Percentiles rank a stretch among this genome's conserved stretches.
Conservation (phyloP, 371 early-diverging fungal species). For the Sanchytrium tribonematis region DNA sequence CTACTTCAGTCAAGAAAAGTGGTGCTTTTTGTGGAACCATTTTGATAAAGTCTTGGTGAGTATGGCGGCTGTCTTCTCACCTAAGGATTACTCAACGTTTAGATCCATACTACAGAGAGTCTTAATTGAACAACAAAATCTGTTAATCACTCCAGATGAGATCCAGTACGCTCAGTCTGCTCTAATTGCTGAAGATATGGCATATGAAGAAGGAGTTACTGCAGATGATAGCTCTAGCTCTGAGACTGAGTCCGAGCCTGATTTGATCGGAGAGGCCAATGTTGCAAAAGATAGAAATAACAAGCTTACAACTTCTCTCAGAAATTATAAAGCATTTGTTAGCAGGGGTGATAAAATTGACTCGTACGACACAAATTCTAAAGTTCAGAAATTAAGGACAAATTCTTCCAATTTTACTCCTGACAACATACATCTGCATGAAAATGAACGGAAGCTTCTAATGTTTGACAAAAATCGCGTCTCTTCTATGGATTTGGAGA, state of each 20-base stretch:
- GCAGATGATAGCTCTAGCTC: background rate
- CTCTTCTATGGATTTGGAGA: constrained; percentile 45
- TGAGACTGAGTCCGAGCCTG: background rate
- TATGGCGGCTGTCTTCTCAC: background rate
- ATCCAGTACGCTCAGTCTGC: background rate
- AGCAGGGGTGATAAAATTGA: background rate
- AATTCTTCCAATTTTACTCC: background rate
- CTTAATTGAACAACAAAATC: background rate
- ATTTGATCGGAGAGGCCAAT: background rate
- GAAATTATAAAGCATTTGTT: background rate
- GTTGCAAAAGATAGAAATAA: background rate
- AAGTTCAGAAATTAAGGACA: background rate
- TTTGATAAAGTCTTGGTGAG: background rate
- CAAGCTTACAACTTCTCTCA: background rate
- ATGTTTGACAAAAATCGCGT: background rate
- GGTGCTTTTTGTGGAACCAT: background rate
- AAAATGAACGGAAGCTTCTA: background rate
- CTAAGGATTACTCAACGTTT: background rate
- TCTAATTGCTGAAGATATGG: background rate
- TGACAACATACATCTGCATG: background rate
- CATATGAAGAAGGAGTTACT: background rate
- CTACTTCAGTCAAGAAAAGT: background rate
- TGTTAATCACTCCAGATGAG: background rate
- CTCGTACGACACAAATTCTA: background rate
- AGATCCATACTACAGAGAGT: background rate